Conservation (phyloP, 2,329 filamentous ascomycete genomes). For the Fonsecaea erecta region DNA sequence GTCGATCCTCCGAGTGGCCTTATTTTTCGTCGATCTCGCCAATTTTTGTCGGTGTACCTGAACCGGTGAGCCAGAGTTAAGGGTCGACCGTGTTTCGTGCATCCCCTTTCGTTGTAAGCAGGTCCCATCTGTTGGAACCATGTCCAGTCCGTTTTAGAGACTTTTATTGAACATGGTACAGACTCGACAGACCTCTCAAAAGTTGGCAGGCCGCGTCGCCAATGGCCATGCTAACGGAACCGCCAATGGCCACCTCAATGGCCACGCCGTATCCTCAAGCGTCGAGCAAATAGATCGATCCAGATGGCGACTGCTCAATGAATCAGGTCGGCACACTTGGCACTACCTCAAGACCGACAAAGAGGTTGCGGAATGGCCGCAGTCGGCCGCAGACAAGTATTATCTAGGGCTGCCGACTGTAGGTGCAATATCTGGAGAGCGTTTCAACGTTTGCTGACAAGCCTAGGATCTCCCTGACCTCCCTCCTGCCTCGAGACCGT, state of each 20-base stretch:
- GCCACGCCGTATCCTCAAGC: not conserved
- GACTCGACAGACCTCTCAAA: slow-evolving; percentile 20
- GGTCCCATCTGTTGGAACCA: not conserved
- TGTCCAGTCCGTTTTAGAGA: not conserved
- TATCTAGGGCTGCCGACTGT: slow-evolving; percentile 81
- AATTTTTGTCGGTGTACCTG: slow-evolving; percentile 4
- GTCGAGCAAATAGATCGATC: slow-evolving; percentile 71
- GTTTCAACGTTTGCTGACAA: slow-evolving; percentile 16
- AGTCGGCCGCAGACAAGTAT: slow-evolving; percentile 87
- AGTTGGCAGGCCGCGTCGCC: slow-evolving; percentile 7
- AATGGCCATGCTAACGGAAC: slow-evolving; percentile 13
- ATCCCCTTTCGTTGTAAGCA: not conserved
- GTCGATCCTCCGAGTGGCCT: slow-evolving; percentile 28
- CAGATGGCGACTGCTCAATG: slow-evolving; percentile 82
- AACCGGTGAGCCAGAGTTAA: not conserved
- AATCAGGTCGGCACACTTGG: slow-evolving; percentile 88
- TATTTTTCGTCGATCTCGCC: not conserved
- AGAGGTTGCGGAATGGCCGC: slow-evolving; percentile 76
- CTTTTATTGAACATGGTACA: slow-evolving; percentile 18
- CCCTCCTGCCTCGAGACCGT: slow-evolving; percentile 69
- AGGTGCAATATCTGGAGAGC: slow-evolving; percentile 34
- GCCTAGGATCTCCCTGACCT: slow-evolving; percentile 73
- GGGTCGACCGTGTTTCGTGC: not conserved
- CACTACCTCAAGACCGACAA: slow-evolving; percentile 80
- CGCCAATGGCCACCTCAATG: slow-evolving; percentile 23